These are phyloP conservation scores for Rubia tinctorum DNA, from an alignment of 305 asterid genomes.

Conservation along the genomic window DNA sequence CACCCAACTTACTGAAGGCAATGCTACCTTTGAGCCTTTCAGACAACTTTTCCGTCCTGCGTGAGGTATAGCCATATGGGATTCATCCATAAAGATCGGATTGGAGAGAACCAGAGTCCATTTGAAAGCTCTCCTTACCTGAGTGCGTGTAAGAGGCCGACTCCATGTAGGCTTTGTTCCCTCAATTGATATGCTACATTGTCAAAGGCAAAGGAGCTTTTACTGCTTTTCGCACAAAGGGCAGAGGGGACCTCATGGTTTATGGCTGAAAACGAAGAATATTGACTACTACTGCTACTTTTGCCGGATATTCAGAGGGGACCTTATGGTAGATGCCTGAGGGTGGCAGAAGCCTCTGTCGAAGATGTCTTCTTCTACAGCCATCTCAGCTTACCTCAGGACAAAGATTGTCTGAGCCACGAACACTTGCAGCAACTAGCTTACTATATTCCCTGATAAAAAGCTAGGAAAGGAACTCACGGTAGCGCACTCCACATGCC, in stretches of 20 bases:
- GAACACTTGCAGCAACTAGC: background rate
- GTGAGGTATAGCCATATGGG: background rate
- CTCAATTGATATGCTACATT: background rate
- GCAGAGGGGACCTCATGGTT: background rate
- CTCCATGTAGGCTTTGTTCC: background rate
- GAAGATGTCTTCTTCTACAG: background rate
- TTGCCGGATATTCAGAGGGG: background rate
- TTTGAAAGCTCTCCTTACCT: background rate
- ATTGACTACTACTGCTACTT: background rate
- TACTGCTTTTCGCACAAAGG: background rate
- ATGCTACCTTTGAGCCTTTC: background rate
- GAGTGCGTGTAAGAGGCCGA: background rate
- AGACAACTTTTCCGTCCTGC: conserved; percentile 4
- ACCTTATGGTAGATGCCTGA: background rate
- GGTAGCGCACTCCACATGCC: background rate
- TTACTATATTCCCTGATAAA: background rate
- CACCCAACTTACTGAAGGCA: background rate
- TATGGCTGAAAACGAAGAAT: background rate
- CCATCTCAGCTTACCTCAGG: too few relatives aligned
- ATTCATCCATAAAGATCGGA: background rate
- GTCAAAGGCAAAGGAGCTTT: background rate
- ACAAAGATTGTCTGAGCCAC: background rate
- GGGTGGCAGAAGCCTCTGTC: conserved; percentile 2
- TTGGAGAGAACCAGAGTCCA: background rate
- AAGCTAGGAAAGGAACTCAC: background rate